Conservation (phyloP, 305 asterid species). For the Solanum chacoense region DNA sequence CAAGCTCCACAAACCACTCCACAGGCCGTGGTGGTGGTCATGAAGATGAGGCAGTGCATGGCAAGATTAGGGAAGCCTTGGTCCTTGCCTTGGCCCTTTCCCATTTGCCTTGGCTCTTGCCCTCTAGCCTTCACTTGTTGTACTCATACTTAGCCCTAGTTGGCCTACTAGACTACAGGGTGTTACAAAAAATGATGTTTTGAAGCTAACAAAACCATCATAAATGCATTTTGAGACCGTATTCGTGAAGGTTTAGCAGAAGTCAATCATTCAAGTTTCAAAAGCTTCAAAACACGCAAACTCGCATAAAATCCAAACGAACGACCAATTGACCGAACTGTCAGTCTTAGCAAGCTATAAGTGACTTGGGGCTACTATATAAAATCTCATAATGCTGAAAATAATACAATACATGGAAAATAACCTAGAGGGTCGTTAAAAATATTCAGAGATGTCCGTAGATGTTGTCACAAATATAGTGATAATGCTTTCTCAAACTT, state of each 20-base stretch:
- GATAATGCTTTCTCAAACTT: not conserved
- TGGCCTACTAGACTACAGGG: too few species aligned
- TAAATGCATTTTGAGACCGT: not conserved
- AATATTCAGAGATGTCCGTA: not conserved
- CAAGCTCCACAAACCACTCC: too few species aligned
- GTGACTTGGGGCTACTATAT: not conserved
- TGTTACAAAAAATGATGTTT: not conserved
- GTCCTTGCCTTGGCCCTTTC: too few species aligned
- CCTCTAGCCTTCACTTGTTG: too few species aligned
- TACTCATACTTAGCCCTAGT: too few species aligned
- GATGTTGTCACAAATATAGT: not conserved
- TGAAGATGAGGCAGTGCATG: too few species aligned
- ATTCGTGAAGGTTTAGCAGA: not conserved
- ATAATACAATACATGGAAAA: not conserved
- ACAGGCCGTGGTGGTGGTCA: too few species aligned
- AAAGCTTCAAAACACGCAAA: not conserved
- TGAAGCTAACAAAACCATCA: not conserved
- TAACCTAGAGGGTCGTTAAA: not conserved
- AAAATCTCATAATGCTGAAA: not conserved
- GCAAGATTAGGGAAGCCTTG: too few species aligned
- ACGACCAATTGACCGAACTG: not conserved
- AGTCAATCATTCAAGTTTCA: not conserved
- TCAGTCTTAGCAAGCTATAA: too few species aligned
- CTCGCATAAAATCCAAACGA: not conserved
- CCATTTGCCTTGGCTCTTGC: too few species aligned